Conservation (phyloP, 179 eudicot genomes). For the Corrigiola litoralis region DNA sequence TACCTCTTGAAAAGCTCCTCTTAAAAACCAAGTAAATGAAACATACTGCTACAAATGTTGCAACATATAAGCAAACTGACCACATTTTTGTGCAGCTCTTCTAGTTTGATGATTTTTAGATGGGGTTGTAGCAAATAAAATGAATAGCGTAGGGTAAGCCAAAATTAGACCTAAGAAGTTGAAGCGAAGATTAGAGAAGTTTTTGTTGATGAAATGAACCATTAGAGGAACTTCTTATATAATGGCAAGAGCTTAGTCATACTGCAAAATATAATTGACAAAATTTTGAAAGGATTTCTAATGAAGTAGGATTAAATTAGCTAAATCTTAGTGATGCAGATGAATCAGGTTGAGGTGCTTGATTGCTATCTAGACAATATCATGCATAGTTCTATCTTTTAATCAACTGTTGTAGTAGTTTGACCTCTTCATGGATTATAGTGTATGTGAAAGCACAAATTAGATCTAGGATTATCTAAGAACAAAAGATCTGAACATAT, state of each 20-base stretch:
- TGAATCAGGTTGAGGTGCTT: background rate
- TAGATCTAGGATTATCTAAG: background rate
- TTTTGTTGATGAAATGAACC: constrained; percentile 10
- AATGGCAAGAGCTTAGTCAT: background rate
- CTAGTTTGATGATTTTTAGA: too few species aligned
- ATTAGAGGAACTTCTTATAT: constrained; percentile 6
- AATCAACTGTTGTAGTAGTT: too few species aligned
- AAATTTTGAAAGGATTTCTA: background rate
- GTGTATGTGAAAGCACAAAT: too few species aligned
- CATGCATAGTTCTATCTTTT: too few species aligned
- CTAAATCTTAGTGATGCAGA: constrained; percentile 8
- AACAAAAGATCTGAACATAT: background rate
- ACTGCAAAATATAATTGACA: background rate
- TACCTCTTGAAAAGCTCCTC: constrained; percentile 4
- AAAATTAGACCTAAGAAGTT: too few species aligned
- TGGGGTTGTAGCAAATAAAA: background rate
- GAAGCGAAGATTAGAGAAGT: background rate
- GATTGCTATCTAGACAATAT: background rate
- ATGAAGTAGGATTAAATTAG: constrained; percentile 10
- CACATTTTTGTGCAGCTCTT: constrained; percentile 9
- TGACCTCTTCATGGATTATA: too few species aligned
- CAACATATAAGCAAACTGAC: constrained; percentile 16
- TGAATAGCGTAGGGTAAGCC: too few species aligned
- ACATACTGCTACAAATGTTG: constrained; percentile 20
- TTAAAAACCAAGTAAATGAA: constrained; percentile 3